Evolutionary conservation across 169 alveolate genomes (phyloP), one percentile per base, ranked within the genome.

Genomic region (Neospora caninum): DNA sequence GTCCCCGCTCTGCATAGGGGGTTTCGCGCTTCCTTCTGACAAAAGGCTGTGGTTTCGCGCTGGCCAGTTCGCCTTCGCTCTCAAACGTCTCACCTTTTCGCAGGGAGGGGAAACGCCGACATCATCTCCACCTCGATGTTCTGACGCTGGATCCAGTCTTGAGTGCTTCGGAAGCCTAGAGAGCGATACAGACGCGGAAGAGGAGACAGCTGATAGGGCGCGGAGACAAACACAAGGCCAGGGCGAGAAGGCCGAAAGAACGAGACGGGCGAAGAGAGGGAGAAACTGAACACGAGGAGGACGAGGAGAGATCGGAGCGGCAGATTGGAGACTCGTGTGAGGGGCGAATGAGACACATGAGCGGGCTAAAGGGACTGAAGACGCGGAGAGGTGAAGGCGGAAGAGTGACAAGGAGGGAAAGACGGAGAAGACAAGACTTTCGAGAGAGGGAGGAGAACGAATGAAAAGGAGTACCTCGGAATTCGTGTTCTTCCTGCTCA

Each of bases 141-240:
- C 94, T 95, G 96, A 31, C 93, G 94, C 82, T 82, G 91, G 36
- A 95, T 91, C 96, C 96, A 95, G 88, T 95, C 96, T 80, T 78
- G 80, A 31, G 94, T 88, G 87, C 94, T 53, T 42, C 91, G 93
- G 92, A 92, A 93, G 20, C 96, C 96, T 92, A 67, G 27, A 2
- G 36, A 67, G 42, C 4, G 45, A 18, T 84, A 83, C 27, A 36
- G 49, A 78, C 36, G 10, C 10, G 80, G 41, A 69, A 25, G 10
- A 20, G 18, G n/a, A n/a, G n/a, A n/a, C 58, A 49, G 58, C 22
- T 7, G 58, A 4, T 4, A 49, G 58, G 58, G 58, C 58, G 58
- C 4, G 22, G 58, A 49, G 58, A 49, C 4, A 7, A 49, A 49
- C 58, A 49, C 58, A 4, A 13, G 58, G 58, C 4, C 4, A 49